Base-by-base conservation (phyloP, 177 flowering plant genomes). In the Vitis hybrid region DNA sequence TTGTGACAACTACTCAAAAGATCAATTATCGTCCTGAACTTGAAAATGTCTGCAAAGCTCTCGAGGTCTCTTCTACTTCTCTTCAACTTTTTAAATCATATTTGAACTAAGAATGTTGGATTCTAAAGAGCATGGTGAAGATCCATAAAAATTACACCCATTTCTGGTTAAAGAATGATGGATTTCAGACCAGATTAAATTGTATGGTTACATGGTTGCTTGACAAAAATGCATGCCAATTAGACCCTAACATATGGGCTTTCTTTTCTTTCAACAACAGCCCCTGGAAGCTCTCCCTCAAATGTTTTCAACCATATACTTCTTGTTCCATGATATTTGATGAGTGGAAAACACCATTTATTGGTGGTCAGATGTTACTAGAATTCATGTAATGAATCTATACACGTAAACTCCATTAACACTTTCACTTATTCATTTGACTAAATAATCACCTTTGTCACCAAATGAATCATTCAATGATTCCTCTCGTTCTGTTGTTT, bases 1-100 rank as follows among this genome's bases (percentile, higher is more conserved):
- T 92, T 58, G 84, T 91, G 55, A 87, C 74, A 70, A 90, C 92
- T 17, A 68, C 82, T 12, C 87, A 79, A 60, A 86, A 86, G 84
- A 79, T 81, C 71, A 82, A 82, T 66, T 91, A 85, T 71, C 76
- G 79, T 10, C 78, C 82, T 1, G 97, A 91, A 60, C 82, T 93
- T 65, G 98, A 90, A 65, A 80, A 74, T 64, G 82, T 93, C 65
- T 85, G 98, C 84, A 79, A 81, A 80, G 97, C 95, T 70, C 92
- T 93, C 21, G 86, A 91, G 98, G 98, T 93, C 63, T 73, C 18
- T 64, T 58, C 65, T 68, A 30, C 56, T 64, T 1, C 49, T 52
- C 51, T 17, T 59, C 6, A 21, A 12, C 56, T 51, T 56, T 58
- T n/a, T 56, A 21, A 61, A 45, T 30, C 45, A 30, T 55, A 60